Percentiles rank a stretch among this genome's conserved stretches.
phyloP scores from a whole-genome alignment of 495 filamentous ascomycete genomes.

The Hypoxylon rickii region DNA sequence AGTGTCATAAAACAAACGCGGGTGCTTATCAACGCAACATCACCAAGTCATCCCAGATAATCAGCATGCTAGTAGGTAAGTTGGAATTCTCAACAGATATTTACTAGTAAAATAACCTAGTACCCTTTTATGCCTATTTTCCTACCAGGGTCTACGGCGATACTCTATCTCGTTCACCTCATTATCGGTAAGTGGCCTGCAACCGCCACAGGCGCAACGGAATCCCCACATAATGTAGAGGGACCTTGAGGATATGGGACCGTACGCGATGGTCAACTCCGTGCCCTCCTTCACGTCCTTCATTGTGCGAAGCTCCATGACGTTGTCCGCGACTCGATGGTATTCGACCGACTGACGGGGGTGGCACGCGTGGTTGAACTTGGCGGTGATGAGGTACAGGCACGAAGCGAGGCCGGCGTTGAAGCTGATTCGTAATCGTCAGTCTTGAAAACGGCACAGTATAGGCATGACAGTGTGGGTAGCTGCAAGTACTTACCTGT shows the following conservation, averaged over 20 bases:
- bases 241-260: conserved; percentile 11
- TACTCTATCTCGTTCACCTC: conserved; percentile 15
- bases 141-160: background rate
- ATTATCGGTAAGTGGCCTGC: conserved; percentile 26
- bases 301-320: conserved; percentile 24
- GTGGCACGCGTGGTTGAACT: conserved; percentile 46
- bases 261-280: conserved; percentile 43
- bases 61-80: no score
- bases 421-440: conserved; percentile 15
- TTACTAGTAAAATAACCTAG: background rate
- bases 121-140: background rate
- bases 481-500: conserved; percentile 35
- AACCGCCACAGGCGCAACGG: conserved; percentile 40
- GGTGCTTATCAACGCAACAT: background rate
- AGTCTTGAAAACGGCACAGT: background rate
- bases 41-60: background rate
- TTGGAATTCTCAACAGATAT: background rate
- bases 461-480: background rate
- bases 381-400: conserved; percentile 36
- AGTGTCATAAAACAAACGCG: no score
- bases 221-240: conserved; percentile 43
- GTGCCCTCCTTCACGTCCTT: conserved; percentile 25
- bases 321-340: background rate
- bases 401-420: conserved; percentile 5
- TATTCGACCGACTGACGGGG: conserved; percentile 31